Evolutionary conservation across 2,329 filamentous ascomycete genomes (phyloP), one percentile per base, ranked within the genome.

Genomic region (Sphaerulina musiva): DNA sequence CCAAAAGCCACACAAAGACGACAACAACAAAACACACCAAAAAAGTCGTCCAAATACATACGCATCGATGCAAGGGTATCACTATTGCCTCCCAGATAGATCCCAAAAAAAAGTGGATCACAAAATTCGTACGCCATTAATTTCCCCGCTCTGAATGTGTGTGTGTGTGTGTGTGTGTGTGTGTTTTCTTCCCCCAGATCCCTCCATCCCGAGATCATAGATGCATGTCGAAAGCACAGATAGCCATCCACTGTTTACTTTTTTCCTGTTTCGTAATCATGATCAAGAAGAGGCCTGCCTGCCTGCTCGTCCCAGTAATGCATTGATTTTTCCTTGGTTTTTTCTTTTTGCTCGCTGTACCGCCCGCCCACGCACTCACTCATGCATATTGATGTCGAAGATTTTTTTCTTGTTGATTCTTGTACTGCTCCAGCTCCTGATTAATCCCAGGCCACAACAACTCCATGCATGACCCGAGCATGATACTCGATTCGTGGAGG

Each of bases 391-490:
- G 34, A 26, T 40, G 46, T 49, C 41, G 46, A 31, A 42, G 46
- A 20, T 54, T 11, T 10, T 45, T 20, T 12, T 46, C 32, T 40
- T 48, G 9, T 39, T 51, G 40, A n/a, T 46, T 20, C 8, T 51
- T 42, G 14, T 51, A 29, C 7, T 45, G 32, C 42, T 46, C 29
- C 49, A 54, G 42, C 31, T 64, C 56, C 26, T 51, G n/a, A 46
- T 51, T 53, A 48, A 59, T 57, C 40, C 62, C 62, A 9, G 67
- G 66, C 41, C 68, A 51, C 54, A 84, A 68, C 71, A 81, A 79
- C 57, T 82, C 77, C 60, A 95, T 87, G 69, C 91, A 95, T 68
- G 90, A 93, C 52, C 79, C 83, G 66, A 97, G 71, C 57, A 95
- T 74, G 20, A 82, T 85, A 32, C 87, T 86, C 36, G 89, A 92